Conservation (phyloP, 805 yeast genomes). For the Metschnikowia borealis region DNA sequence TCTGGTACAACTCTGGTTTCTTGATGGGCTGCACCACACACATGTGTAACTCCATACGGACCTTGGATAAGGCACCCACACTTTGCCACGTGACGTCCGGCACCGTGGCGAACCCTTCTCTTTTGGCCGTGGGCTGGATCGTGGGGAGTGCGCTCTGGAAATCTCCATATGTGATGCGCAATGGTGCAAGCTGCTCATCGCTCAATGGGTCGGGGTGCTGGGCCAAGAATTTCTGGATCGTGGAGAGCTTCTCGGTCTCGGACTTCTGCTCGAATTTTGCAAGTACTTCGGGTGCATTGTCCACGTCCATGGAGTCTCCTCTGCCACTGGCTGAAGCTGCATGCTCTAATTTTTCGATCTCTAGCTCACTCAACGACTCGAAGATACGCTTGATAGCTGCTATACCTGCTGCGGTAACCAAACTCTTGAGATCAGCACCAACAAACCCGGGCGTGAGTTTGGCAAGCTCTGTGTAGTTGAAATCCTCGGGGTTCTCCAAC, state of each 20-base stretch:
- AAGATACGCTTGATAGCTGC: constrained; percentile 91
- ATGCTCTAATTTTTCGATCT: constrained; percentile 12
- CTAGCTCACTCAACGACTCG: constrained; percentile 47
- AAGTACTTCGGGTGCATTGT: constrained; percentile 10
- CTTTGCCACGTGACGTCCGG: constrained; percentile 96
- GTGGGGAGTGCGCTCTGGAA: constrained; percentile 83
- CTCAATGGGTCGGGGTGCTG: constrained; percentile 80
- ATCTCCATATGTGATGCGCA: constrained; percentile 75
- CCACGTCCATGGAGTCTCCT: constrained; percentile 33
- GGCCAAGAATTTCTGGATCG: constrained; percentile 67
- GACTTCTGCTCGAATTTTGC: constrained; percentile 29
- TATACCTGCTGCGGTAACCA: constrained; percentile 93
- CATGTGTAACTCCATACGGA: constrained; percentile 90
- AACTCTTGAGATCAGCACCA: constrained; percentile 93
- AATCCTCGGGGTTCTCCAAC: constrained; percentile 48
- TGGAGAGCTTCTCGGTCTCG: constrained; percentile 43
- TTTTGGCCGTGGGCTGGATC: constrained; percentile 93
- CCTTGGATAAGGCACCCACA: constrained; percentile 81
- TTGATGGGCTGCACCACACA: constrained; percentile 96
- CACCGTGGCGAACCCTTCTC: constrained; percentile 98
- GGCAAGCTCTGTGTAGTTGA: constrained; percentile 72
- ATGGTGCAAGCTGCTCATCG: constrained; percentile 66
- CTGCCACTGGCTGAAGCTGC: not conserved
- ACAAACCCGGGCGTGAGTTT: constrained; percentile 96
- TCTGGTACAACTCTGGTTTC: constrained; percentile 82